Percentiles rank a stretch among this genome's conserved stretches.
phyloP scores from a whole-genome alignment of 176 grass and related monocot species.

The Elymus sibiricus region DNA sequence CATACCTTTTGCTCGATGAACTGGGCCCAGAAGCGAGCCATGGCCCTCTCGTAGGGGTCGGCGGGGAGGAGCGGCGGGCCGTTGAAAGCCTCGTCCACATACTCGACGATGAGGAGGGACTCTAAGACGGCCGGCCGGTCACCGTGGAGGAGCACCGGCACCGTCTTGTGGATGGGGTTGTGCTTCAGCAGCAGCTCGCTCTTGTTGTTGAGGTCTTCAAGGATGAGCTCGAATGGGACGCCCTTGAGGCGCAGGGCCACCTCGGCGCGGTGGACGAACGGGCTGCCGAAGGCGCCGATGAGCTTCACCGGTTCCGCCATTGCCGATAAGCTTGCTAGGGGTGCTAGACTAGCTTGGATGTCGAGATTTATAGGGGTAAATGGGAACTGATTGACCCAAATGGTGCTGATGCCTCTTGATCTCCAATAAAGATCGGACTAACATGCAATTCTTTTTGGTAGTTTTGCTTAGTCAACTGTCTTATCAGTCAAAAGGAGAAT shows the following conservation, averaged over 20 bases:
- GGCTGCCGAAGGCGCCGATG: neutral
- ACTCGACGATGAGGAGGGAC: conserved; percentile 26
- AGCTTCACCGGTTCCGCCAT: neutral
- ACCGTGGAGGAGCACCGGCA: conserved; percentile 27
- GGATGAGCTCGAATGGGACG: neutral
- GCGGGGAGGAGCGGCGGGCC: neutral
- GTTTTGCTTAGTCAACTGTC: neutral
- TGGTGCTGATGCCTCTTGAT: neutral
- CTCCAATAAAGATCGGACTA: neutral
- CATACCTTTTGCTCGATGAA: conserved; percentile 4
- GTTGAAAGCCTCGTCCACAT: conserved; percentile 32
- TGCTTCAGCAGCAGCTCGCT: conserved; percentile 31
- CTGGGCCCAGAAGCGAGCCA: neutral
- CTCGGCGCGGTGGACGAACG: neutral
- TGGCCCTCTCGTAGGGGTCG: neutral
- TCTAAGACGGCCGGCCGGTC: neutral
- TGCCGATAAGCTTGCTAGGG: neutral
- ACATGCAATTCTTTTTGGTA: neutral
- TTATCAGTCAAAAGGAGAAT: neutral
- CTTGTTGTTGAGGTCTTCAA: conserved; percentile 31
- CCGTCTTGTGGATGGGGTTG: neutral
- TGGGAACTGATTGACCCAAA: neutral
- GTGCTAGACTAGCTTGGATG: neutral
- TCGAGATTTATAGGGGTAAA: neutral
- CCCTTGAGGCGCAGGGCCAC: neutral